Conservation (phyloP, 1,284 basidiomycete genomes). For the Rhodotorula sp. region DNA sequence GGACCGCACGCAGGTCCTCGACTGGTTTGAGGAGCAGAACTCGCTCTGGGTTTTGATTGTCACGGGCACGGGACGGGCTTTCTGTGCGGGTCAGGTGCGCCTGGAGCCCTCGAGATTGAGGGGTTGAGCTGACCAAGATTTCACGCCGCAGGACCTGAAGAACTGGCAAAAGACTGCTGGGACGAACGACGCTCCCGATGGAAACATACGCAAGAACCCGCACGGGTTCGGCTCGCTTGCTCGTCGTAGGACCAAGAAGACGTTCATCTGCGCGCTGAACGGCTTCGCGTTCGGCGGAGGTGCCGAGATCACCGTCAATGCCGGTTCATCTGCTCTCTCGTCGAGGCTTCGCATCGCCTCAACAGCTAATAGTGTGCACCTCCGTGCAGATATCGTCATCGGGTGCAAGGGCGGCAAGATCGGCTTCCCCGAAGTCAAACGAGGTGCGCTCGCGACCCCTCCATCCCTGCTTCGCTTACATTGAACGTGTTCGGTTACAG, state of each 20-base stretch:
- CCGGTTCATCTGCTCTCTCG: constrained; percentile 44
- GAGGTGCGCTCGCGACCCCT: constrained; percentile 50
- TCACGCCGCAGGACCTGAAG: constrained; percentile 26
- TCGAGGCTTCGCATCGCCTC: background rate
- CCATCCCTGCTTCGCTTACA: too few relatives aligned
- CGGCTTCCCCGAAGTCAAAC: constrained; percentile 75
- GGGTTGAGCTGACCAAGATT: background rate
- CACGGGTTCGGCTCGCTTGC: constrained; percentile 77
- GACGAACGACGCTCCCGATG: constrained; percentile 2
- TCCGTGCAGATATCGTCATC: constrained; percentile 66
- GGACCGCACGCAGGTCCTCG: constrained; percentile 48
- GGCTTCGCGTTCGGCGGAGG: constrained; percentile 79
- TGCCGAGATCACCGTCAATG: constrained; percentile 73
- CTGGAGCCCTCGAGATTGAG: background rate
- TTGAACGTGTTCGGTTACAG: too few relatives aligned
- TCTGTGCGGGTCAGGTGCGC: constrained; percentile 77
- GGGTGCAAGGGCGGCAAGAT: constrained; percentile 69
- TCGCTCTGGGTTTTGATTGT: constrained; percentile 73
- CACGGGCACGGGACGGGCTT: constrained; percentile 71
- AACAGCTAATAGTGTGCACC: background rate
- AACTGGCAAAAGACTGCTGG: constrained; percentile 31
- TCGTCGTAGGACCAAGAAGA: constrained; percentile 64
- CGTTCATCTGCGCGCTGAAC: constrained; percentile 77
- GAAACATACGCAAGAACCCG: constrained; percentile 44
- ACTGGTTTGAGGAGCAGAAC: constrained; percentile 75